Evolutionary conservation across 768 basidiomycete genomes (phyloP), one percentile per base, ranked within the genome.

Genomic region (Rhodosporidiobolus sp.): DNA sequence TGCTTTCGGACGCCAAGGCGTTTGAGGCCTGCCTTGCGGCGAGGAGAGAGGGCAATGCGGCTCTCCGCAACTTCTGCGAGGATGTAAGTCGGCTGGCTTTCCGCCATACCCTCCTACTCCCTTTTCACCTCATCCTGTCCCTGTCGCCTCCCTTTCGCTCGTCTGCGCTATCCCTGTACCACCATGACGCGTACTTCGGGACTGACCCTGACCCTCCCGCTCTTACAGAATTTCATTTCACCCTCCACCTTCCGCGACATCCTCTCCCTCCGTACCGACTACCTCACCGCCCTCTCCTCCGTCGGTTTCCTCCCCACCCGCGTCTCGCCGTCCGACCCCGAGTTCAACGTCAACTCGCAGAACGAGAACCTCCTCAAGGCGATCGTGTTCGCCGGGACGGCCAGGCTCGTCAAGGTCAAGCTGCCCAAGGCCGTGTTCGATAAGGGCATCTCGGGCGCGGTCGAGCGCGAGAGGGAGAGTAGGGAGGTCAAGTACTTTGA

Each of bases 401-500:
- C 92, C 4, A 87, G 89, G 38, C 86, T 94, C 60, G 91, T 88
- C 0, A 86, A 87, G 62, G 87, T 94, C 32, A 85, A 87, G 72
- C 84, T 94, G 30, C 93, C 91, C 2, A 83, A 84, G 67, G 86
- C 87, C 24, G 90, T 90, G 79, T 97, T 91, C 78, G 91, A 94
- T 82, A 87, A 89, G 77, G 86, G 93, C 2, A 89, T 90, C 73
- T 87, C 87, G 11, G 94, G 94, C 3, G 87, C 92, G 0, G 84
- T 95, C 17, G 89, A 89, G 76, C 88, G 91, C 53, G 92, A 93
- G 72, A 90, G 92, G 76, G 86, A 86, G 49, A 92, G 92, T 30
- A 87, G 87, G 70, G 92, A 96, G 78, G 90, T 89, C 84, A 88
- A 89, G 80, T 85, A 93, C 73, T 90, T 85, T 75, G 93, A 95